Conservation (phyloP, 2,329 filamentous ascomycete genomes). For the Rhynchosporium graminicola region DNA sequence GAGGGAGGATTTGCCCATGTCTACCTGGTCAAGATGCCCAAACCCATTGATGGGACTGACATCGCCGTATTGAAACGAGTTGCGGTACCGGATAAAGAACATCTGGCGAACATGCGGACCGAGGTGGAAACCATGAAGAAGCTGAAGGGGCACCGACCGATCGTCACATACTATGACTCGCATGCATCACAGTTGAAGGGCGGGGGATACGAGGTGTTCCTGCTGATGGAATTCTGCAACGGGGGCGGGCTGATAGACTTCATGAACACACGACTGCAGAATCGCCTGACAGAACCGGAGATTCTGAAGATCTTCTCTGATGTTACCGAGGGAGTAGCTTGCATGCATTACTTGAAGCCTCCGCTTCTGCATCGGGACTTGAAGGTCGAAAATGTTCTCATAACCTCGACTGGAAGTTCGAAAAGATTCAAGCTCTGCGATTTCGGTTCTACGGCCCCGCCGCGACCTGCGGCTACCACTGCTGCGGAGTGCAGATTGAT, state of each 20-base stretch:
- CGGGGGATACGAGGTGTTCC: constrained; percentile 94
- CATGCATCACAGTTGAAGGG: constrained; percentile 92
- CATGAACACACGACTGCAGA: constrained; percentile 97
- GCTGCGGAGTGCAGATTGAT: constrained; percentile 87
- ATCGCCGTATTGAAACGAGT: constrained; percentile 65
- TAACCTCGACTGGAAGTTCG: constrained; percentile 60
- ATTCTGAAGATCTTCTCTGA: constrained; percentile 97
- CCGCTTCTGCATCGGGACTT: constrained; percentile 89
- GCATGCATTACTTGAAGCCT: constrained; percentile 98
- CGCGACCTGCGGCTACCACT: constrained; percentile 80
- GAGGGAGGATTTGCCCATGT: constrained; percentile 98
- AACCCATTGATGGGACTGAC: constrained; percentile 46
- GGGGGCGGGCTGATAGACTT: constrained; percentile 97
- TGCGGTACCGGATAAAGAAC: constrained; percentile 93
- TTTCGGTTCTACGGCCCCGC: constrained; percentile 88
- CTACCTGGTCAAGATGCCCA: constrained; percentile 87
- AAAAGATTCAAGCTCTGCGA: constrained; percentile 94
- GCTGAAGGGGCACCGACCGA: constrained; percentile 91
- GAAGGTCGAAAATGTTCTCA: constrained; percentile 97
- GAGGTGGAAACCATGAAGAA: constrained; percentile 99
- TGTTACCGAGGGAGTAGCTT: constrained; percentile 92
- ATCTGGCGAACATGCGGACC: constrained; percentile 92
- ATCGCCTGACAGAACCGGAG: constrained; percentile 94
- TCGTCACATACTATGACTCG: constrained; percentile 98
- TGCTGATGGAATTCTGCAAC: constrained; percentile 97